Conservation (phyloP, 345 rosid species). For the Heritiera littoralis region DNA sequence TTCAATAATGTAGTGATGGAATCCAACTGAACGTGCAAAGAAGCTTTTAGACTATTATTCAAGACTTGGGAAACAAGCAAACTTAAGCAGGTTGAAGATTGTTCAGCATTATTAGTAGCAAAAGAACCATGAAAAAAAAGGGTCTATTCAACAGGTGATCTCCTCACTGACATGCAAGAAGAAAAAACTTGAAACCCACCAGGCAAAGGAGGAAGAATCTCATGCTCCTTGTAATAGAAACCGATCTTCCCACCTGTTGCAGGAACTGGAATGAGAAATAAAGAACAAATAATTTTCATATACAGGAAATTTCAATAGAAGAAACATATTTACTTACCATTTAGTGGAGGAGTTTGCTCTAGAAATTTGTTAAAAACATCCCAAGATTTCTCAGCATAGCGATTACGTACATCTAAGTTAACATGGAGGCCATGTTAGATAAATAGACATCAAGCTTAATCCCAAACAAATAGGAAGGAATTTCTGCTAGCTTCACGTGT, state of each 20-base stretch:
- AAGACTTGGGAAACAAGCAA: background rate
- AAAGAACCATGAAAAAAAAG: background rate
- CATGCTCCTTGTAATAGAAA: constrained; percentile 91
- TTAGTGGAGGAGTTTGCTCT: constrained; percentile 73
- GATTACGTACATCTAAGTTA: constrained; percentile 62
- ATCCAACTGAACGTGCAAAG: constrained; percentile 57
- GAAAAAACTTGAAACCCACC: constrained; percentile 42
- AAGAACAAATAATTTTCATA: constrained; percentile 20
- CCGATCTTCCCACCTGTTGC: constrained; percentile 86
- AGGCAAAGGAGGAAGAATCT: constrained; percentile 97
- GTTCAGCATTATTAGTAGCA: background rate
- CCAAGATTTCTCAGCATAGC: constrained; percentile 76
- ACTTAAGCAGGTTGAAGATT: background rate
- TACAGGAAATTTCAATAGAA: background rate
- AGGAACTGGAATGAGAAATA: constrained; percentile 31
- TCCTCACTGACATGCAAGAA: background rate
- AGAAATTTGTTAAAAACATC: constrained; percentile 68
- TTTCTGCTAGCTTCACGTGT: constrained; percentile 74
- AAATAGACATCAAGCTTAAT: constrained; percentile 2
- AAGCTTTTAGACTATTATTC: constrained; percentile 13
- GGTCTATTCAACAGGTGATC: background rate
- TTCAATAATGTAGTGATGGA: constrained; percentile 68
- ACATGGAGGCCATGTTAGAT: constrained; percentile 1
- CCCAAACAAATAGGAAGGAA: constrained; percentile 7
- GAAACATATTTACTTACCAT: constrained; percentile 46